Base-by-base conservation (phyloP, 257 asterid genomes). In the Knoxia roxburghii region DNA sequence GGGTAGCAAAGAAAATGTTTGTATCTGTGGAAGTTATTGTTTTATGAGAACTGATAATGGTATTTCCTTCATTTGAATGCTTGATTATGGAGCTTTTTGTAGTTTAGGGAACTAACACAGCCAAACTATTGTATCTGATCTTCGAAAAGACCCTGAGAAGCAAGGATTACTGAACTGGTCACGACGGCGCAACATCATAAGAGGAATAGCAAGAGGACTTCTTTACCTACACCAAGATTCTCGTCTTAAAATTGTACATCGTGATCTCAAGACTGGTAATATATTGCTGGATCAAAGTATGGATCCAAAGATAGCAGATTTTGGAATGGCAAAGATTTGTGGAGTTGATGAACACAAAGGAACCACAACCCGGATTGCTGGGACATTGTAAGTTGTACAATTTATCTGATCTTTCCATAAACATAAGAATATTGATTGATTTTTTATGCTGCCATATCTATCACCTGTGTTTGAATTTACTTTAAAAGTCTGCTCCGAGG, bases 181-280 rank as follows among this genome's bases (percentile, higher is more conserved):
- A 50, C 64, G 13, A 37, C 68, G 75, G 1, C 37, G 26, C 45
- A 67, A 49, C 21, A 74, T 78, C 35, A 74, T 74, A 14, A 40
- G 18, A 49, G 74, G 78, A 7, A 9, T 77, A 39, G 78, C 76
- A 7, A 59, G 8, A 61, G 78, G 78, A 2, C 66, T 77, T 26
- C 64, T 77, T 13, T 77, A 73, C 54, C 70, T 77, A 3, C 81
- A 77, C 18, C 73, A 71, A 64, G 80, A 71, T 37, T 76, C 77
- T 32, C 72, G 63, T 0, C 64, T 76, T 17, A 61, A 59, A 0
- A 65, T 76, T 13, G 39, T 72, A 21, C 77, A 76, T 50, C 68
- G 74, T 20, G 71, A 72, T 59, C 74, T 76, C 40, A 76, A 76
- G 68, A 77, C 74, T 12, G 45, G 74, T 26, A 77, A 67, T 14